phyloP scores from a whole-genome alignment of 768 basidiomycete species.

The Tricholoma saponaceum region DNA sequence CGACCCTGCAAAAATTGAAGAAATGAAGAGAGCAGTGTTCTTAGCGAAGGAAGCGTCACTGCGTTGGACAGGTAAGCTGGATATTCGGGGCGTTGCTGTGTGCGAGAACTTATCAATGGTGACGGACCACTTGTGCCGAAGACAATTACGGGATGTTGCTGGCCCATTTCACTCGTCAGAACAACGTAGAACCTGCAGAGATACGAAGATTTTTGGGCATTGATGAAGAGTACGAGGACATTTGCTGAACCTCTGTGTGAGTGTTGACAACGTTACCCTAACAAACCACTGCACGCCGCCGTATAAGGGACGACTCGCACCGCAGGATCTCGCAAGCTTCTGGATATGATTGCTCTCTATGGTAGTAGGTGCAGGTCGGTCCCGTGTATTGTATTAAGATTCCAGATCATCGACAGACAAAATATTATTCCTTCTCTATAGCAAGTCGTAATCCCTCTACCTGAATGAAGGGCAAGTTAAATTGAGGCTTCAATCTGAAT shows the following conservation, averaged over 20 bases:
- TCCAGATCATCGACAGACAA: not conserved
- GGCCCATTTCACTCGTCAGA: slow-evolving; percentile 62
- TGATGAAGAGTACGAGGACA: slow-evolving; percentile 74
- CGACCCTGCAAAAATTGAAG: slow-evolving; percentile 79
- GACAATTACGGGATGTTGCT: slow-evolving; percentile 71
- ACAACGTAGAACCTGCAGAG: slow-evolving; percentile 53
- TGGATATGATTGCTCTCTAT: not conserved
- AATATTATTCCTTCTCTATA: slow-evolving; percentile 10
- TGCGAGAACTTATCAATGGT: not conserved
- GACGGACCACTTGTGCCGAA: slow-evolving; percentile 19
- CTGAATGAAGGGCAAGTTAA: slow-evolving; percentile 4
- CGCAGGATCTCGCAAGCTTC: not conserved
- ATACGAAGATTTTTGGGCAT: slow-evolving; percentile 64
- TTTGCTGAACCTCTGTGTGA: slow-evolving; percentile 31
- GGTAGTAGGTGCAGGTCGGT: not conserved
- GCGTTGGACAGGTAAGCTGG: slow-evolving; percentile 80
- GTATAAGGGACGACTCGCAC: not conserved
- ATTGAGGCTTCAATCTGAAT: not conserved
- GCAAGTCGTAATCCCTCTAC: slow-evolving; percentile 13
- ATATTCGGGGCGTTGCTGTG: not conserved
- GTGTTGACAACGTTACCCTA: not conserved
- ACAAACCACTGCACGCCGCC: not conserved
- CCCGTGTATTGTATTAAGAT: not conserved
- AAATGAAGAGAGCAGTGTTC: slow-evolving; percentile 64
- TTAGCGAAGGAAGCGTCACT: slow-evolving; percentile 81